phyloP scores from a whole-genome alignment of 352 stramenopile genomes.

The Globisporangium ultimum region DNA sequence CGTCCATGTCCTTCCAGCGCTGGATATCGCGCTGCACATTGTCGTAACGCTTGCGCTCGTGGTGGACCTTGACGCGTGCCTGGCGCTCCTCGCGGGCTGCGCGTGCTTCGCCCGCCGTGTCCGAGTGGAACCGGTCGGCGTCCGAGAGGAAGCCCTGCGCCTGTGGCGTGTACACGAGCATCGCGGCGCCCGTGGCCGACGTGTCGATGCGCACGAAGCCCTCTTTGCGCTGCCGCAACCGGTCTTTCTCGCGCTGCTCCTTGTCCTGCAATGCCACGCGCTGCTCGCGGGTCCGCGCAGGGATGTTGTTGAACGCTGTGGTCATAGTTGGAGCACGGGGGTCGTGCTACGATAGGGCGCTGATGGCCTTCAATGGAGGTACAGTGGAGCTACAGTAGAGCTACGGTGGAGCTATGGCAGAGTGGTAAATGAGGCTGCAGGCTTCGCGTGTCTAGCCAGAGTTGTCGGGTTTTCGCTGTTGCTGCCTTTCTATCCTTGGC shows the following conservation, averaged over 20 bases:
- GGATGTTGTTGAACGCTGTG: conserved; percentile 76
- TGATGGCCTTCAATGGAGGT: too few relatives aligned
- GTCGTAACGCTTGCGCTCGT: conserved; percentile 65
- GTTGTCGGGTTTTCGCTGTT: too few relatives aligned
- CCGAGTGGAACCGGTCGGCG: conserved; percentile 87
- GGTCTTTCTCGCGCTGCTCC: conserved; percentile 75
- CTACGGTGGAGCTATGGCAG: too few relatives aligned
- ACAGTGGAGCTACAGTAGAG: too few relatives aligned
- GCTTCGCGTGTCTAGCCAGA: too few relatives aligned
- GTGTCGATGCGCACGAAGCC: conserved; percentile 69
- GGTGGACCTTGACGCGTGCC: conserved; percentile 45
- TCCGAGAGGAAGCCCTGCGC: conserved; percentile 83
- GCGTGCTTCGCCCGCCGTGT: conserved; percentile 85
- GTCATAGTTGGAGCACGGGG: too few relatives aligned
- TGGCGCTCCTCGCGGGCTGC: conserved; percentile 48
- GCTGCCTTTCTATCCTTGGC: too few relatives aligned
- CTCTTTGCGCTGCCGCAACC: conserved; percentile 62
- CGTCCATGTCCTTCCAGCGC: conserved; percentile 86
- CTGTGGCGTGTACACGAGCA: conserved; percentile 57
- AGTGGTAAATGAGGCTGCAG: too few relatives aligned
- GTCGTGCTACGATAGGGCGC: not conserved
- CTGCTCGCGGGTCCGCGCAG: conserved; percentile 59
- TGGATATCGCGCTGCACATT: conserved; percentile 65
- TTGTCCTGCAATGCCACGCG: conserved; percentile 72
- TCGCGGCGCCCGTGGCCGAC: conserved; percentile 53